Evolutionary conservation across 164 flowering plant species (phyloP).

Genomic region (Kingdonia uniflora): DNA sequence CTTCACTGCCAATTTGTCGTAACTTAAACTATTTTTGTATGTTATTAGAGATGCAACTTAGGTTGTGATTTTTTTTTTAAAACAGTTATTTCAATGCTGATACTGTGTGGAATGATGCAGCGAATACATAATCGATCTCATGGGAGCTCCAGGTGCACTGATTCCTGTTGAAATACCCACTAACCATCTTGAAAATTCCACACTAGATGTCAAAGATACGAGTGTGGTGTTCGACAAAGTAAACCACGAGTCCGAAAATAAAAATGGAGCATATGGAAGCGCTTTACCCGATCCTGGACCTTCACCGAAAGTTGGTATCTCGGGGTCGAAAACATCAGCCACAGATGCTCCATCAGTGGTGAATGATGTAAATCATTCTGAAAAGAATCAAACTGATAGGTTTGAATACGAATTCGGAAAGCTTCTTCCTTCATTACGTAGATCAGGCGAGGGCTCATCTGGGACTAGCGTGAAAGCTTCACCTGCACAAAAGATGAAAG

Average conservation of each 20-base stretch:
- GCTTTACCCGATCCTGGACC: conserved; percentile 13
- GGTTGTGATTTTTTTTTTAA: not conserved
- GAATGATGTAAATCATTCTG: conserved; percentile 12
- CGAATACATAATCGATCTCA: conserved; percentile 93
- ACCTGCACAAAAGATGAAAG: conserved; percentile 84
- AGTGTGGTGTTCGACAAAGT: conserved; percentile 22
- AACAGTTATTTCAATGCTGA: conserved; percentile 1
- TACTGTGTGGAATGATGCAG: conserved; percentile 26
- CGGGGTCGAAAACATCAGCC: conserved; percentile 16
- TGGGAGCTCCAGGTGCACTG: conserved; percentile 95
- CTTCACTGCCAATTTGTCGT: too few species aligned
- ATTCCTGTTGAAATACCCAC: conserved; percentile 85
- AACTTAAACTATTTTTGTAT: too few species aligned
- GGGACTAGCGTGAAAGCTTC: conserved; percentile 30
- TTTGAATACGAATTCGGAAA: conserved; percentile 50
- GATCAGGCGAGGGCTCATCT: conserved; percentile 24
- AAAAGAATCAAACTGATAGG: conserved; percentile 28
- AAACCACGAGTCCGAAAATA: conserved; percentile 5
- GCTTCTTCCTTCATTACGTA: conserved; percentile 32
- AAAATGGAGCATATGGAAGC: conserved; percentile 10
- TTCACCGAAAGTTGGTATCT: conserved; percentile 13
- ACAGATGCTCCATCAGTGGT: conserved; percentile 10
- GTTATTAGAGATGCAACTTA: not conserved
- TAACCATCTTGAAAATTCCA: conserved; percentile 37
- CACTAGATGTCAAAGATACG: conserved; percentile 23